A percentile compares a stretch with the other conserved stretches of the same genome.
phyloP scores from a whole-genome alignment of 495 filamentous ascomycete genomes.

The Hypoxylon rickii region DNA sequence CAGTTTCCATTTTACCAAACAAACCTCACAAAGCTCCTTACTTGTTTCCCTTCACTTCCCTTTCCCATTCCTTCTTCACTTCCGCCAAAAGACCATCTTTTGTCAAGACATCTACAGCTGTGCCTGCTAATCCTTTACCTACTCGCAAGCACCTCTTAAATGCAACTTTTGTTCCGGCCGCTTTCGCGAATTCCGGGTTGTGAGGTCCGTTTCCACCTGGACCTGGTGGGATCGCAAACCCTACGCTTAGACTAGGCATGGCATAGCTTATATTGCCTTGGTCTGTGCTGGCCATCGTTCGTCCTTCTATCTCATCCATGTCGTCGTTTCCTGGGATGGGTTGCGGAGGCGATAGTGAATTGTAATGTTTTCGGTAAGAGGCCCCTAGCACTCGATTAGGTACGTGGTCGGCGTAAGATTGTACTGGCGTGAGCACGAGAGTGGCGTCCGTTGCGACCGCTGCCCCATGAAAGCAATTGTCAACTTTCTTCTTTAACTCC shows the following conservation, averaged over 20 bases:
- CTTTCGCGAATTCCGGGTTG: slow-evolving; percentile 62
- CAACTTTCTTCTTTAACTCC: slow-evolving; percentile 54
- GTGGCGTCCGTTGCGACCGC: slow-evolving; percentile 64
- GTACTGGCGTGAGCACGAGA: slow-evolving; percentile 50
- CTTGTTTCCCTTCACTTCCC: slow-evolving; percentile 13
- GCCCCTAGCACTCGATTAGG: slow-evolving; percentile 62
- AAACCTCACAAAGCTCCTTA: background rate
- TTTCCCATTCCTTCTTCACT: slow-evolving; percentile 39
- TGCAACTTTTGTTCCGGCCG: slow-evolving; percentile 58
- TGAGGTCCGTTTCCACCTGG: slow-evolving; percentile 58
- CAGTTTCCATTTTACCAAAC: too few species aligned
- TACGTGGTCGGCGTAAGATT: slow-evolving; percentile 63
- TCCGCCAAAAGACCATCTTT: slow-evolving; percentile 49
- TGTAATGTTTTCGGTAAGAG: slow-evolving; percentile 58
- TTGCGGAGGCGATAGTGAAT: slow-evolving; percentile 44
- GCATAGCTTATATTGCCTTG: slow-evolving; percentile 69
- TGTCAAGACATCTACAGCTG: slow-evolving; percentile 58
- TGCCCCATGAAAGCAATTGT: slow-evolving; percentile 63
- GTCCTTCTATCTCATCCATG: slow-evolving; percentile 54
- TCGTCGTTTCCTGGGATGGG: slow-evolving; percentile 50
- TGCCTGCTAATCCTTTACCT: slow-evolving; percentile 60
- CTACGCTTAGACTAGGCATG: slow-evolving; percentile 63
- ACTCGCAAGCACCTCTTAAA: slow-evolving; percentile 57
- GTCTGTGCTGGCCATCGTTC: slow-evolving; percentile 61
- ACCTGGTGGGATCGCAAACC: slow-evolving; percentile 58